Conservation (phyloP, 225 moss, liverwort and hornwort genomes). For the Lunularia cruciata region DNA sequence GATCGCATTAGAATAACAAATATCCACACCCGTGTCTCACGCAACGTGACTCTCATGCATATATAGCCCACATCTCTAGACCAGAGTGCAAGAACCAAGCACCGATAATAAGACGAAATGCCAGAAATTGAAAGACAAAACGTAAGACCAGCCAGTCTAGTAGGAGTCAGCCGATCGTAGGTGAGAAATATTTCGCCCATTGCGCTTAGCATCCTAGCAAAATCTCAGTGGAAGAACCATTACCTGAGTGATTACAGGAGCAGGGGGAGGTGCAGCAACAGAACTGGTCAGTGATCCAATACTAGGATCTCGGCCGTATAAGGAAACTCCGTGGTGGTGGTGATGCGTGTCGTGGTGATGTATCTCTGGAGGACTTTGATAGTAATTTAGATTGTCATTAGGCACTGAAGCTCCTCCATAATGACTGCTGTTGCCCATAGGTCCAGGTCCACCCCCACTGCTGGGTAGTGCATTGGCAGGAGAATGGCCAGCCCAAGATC, state of each 20-base stretch:
- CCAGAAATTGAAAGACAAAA: too few relatives aligned
- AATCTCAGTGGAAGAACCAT: not conserved
- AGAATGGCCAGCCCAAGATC: slow-evolving; percentile 61
- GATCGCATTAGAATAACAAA: too few relatives aligned
- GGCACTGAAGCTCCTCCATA: slow-evolving; percentile 63
- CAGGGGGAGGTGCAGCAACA: slow-evolving; percentile 87
- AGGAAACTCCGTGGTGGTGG: slow-evolving; percentile 88
- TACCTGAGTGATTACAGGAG: slow-evolving; percentile 97
- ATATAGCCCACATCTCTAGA: too few relatives aligned
- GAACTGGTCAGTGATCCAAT: slow-evolving; percentile 56
- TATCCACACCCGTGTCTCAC: too few relatives aligned
- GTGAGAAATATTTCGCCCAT: too few relatives aligned
- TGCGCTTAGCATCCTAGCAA: too few relatives aligned
- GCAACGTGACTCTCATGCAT: too few relatives aligned
- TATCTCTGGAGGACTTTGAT: slow-evolving; percentile 47
- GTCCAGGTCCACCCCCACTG: slow-evolving; percentile 52
- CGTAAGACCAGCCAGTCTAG: too few relatives aligned
- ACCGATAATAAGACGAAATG: too few relatives aligned
- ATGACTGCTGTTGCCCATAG: slow-evolving; percentile 69
- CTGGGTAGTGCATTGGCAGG: slow-evolving; percentile 45
- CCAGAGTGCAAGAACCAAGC: too few relatives aligned
- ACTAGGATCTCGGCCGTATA: slow-evolving; percentile 95
- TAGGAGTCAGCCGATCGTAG: too few relatives aligned
- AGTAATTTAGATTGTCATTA: slow-evolving; percentile 45
- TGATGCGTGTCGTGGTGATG: slow-evolving; percentile 65